Evolutionary conservation across 1,139 yeast genomes (phyloP).

Genomic region (Candida sp.): DNA sequence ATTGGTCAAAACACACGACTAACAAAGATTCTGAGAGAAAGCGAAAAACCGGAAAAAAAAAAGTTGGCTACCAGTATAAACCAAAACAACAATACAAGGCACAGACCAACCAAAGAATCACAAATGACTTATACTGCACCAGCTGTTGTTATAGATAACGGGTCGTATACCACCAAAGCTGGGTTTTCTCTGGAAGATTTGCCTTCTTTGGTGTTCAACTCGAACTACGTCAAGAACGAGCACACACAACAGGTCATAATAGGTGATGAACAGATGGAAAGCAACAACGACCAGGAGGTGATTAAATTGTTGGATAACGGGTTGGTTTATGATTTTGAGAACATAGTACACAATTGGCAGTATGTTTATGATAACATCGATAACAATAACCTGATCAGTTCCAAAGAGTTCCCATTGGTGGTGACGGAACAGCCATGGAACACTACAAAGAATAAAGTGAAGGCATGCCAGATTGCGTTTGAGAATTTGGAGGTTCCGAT

Average conservation of each 20-base stretch:
- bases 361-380: constrained; percentile 58
- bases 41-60: neutral
- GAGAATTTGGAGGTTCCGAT: constrained; percentile 69
- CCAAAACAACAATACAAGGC: constrained; percentile 2
- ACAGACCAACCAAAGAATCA: constrained; percentile 1
- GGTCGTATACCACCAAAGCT: constrained; percentile 67
- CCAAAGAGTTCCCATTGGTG: constrained; percentile 64
- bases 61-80: neutral
- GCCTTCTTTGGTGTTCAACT: constrained; percentile 62
- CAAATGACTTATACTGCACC: constrained; percentile 45
- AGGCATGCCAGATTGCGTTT: constrained; percentile 65
- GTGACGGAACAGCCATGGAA: constrained; percentile 71
- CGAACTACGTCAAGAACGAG: constrained; percentile 49
- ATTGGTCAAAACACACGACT: neutral
- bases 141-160: constrained; percentile 73
- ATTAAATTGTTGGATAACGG: constrained; percentile 72
- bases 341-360: constrained; percentile 61
- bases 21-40: neutral
- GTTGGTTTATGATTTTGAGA: constrained; percentile 66
- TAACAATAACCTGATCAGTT: constrained; percentile 41
- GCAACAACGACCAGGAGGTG: constrained; percentile 51
- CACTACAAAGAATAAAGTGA: constrained; percentile 52
- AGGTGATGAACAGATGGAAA: constrained; percentile 55
- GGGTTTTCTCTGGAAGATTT: constrained; percentile 71
- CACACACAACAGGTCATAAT: constrained; percentile 33